Percentiles rank a stretch among this genome's conserved stretches.
phyloP scores from a whole-genome alignment of 2,329 filamentous ascomycete genomes.

The Lasiodiplodia theobromae region DNA sequence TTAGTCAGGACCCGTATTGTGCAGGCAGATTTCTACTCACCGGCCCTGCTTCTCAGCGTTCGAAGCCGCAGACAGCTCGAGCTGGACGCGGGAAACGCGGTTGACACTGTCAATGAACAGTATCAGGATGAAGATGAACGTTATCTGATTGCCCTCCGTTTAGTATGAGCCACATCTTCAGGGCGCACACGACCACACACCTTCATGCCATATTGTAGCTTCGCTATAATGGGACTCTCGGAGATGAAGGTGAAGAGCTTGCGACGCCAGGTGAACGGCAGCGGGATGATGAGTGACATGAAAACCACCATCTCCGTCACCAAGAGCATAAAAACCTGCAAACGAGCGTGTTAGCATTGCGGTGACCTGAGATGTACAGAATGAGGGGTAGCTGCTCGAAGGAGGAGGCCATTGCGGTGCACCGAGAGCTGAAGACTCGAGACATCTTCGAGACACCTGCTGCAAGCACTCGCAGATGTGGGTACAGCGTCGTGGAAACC shows the following conservation, averaged over 20 bases:
- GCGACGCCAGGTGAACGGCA: slow-evolving; percentile 85
- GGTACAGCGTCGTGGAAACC: slow-evolving; percentile 32
- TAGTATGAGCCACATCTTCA: background rate
- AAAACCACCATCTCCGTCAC: slow-evolving; percentile 85
- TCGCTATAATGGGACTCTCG: slow-evolving; percentile 82
- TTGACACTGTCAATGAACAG: slow-evolving; percentile 97
- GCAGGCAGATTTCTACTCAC: slow-evolving; percentile 51
- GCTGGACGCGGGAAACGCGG: slow-evolving; percentile 94
- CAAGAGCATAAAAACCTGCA: slow-evolving; percentile 81
- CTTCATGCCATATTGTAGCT: slow-evolving; percentile 97
- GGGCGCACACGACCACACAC: slow-evolving; percentile 44
- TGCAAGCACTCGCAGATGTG: background rate
- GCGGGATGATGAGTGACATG: slow-evolving; percentile 80
- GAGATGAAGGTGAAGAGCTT: slow-evolving; percentile 97
- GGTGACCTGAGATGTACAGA: background rate
- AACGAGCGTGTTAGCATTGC: background rate
- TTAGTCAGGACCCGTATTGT: background rate
- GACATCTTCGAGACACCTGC: background rate
- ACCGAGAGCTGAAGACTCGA: background rate
- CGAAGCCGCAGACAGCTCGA: slow-evolving; percentile 78
- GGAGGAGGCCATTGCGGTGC: slow-evolving; percentile 55
- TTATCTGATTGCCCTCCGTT: slow-evolving; percentile 66
- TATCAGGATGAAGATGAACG: slow-evolving; percentile 98
- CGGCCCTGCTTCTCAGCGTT: slow-evolving; percentile 64
- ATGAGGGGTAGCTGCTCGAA: slow-evolving; percentile 46